Conservation (phyloP, 2,329 filamentous ascomycete species). For the Hypocrella siamensis region DNA sequence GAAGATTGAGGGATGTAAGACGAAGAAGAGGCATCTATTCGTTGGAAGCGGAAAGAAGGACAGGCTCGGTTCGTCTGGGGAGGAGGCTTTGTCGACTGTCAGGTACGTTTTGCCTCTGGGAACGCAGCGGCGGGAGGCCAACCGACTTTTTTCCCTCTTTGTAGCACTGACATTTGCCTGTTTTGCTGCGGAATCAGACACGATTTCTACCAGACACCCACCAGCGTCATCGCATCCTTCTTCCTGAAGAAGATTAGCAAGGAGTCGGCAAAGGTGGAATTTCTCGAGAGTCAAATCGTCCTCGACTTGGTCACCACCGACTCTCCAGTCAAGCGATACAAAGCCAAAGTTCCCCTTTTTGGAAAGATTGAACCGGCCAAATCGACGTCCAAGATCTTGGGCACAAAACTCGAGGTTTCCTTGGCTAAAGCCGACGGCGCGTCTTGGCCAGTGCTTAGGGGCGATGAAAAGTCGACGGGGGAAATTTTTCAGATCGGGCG, state of each 20-base stretch:
- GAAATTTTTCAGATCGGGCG: slow-evolving; percentile 84
- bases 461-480: slow-evolving; percentile 50
- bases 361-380: slow-evolving; percentile 60
- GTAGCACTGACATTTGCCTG: too few species aligned
- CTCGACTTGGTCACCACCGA: slow-evolving; percentile 81
- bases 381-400: slow-evolving; percentile 66
- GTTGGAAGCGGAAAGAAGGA: slow-evolving; percentile 60
- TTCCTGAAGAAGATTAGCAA: slow-evolving; percentile 97
- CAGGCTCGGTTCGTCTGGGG: slow-evolving; percentile 29
- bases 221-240: slow-evolving; percentile 73
- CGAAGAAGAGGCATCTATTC: slow-evolving; percentile 70
- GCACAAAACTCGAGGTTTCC: slow-evolving; percentile 75
- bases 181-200: slow-evolving; percentile 25
- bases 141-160: too few species aligned
- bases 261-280: slow-evolving; percentile 55
- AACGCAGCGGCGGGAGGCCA: too few species aligned
- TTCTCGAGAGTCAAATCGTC: slow-evolving; percentile 45
- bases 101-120: too few species aligned
- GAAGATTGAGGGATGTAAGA: slow-evolving; percentile 83
- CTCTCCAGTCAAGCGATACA: slow-evolving; percentile 61
- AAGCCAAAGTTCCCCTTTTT: slow-evolving; percentile 57
- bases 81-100: slow-evolving; percentile 66
- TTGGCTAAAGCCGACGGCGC: slow-evolving; percentile 56
- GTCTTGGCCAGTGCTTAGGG: slow-evolving; percentile 74
- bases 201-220: slow-evolving; percentile 90